These are phyloP conservation scores for Ampelocalamus luodianensis DNA, from an alignment of 176 grass and related monocot genomes.

Conservation along the genomic window DNA sequence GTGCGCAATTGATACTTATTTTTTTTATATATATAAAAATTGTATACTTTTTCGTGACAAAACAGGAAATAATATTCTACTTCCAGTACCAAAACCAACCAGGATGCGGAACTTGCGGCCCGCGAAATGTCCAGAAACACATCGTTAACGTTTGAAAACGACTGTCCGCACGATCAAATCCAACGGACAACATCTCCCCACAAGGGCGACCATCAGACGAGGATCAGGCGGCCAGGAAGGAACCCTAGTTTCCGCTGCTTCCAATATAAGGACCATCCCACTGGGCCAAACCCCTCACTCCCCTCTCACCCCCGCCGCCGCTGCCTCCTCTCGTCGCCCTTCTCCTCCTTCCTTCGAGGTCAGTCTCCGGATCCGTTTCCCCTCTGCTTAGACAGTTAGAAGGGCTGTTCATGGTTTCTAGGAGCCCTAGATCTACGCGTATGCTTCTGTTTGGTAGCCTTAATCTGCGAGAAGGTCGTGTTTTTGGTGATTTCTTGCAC, in stretches of 20 bases:
- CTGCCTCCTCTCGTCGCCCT: neutral
- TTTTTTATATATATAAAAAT: too few species aligned
- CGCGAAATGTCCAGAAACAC: neutral
- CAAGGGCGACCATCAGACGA: neutral
- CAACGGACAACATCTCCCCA: neutral
- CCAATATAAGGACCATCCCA: neutral
- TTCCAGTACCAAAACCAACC: neutral
- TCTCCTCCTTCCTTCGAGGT: neutral
- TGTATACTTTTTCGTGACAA: too few species aligned
- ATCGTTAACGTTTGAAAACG: too few species aligned
- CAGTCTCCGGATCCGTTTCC: neutral
- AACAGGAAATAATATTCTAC: too few species aligned
- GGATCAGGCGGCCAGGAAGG: neutral
- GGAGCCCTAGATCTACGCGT: neutral
- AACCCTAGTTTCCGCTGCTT: neutral
- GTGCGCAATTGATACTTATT: too few species aligned
- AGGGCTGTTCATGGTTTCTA: neutral
- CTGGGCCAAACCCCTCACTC: neutral
- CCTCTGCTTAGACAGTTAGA: neutral
- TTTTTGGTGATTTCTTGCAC: neutral
- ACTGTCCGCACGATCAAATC: neutral
- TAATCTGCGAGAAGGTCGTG: neutral
- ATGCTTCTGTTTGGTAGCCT: neutral
- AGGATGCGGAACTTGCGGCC: conserved; percentile 1
- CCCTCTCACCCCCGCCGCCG: neutral